phyloP scores from a whole-genome alignment of 2,329 filamentous ascomycete species.

The Talaromyces sp. region DNA sequence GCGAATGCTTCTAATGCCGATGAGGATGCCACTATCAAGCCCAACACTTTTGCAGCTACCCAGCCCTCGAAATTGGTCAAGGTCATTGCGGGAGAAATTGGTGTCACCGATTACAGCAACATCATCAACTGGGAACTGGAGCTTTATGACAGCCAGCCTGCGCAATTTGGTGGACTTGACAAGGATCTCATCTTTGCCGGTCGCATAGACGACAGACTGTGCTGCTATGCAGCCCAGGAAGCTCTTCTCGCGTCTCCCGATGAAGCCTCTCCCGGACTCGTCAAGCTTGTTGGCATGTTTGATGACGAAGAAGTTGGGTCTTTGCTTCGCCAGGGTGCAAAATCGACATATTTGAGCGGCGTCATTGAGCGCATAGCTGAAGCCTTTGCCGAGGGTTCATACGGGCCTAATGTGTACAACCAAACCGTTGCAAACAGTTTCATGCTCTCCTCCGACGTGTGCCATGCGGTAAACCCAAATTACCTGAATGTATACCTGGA shows the following conservation, averaged over 20 bases:
- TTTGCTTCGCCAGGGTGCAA: constrained; percentile 80
- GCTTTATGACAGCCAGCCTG: constrained; percentile 84
- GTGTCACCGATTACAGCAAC: constrained; percentile 61
- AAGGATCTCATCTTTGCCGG: constrained; percentile 93
- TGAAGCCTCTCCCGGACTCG: constrained; percentile 49
- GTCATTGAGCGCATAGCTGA: constrained; percentile 75
- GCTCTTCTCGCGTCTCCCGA: constrained; percentile 66
- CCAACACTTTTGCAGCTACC: constrained; percentile 68
- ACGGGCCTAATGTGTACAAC: constrained; percentile 56
- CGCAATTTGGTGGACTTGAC: constrained; percentile 74
- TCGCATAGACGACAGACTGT: constrained; percentile 95
- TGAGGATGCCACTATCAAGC: constrained; percentile 37
- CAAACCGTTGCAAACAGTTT: constrained; percentile 89
- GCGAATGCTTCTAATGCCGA: constrained; percentile 14
- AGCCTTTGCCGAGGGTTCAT: constrained; percentile 45
- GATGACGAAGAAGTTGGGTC: constrained; percentile 97
- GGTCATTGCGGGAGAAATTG: constrained; percentile 73
- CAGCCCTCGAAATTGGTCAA: constrained; percentile 82
- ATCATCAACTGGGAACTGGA: constrained; percentile 98
- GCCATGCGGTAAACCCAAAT: constrained; percentile 90
- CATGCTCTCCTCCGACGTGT: constrained; percentile 87
- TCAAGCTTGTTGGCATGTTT: constrained; percentile 91
- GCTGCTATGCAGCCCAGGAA: constrained; percentile 85
- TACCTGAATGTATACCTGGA: constrained; percentile 78
- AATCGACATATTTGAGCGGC: constrained; percentile 78